Percentiles rank a stretch among this genome's conserved stretches.
Conservation (phyloP, 208 protist genomes). For the Angomonas ambiguus region DNA sequence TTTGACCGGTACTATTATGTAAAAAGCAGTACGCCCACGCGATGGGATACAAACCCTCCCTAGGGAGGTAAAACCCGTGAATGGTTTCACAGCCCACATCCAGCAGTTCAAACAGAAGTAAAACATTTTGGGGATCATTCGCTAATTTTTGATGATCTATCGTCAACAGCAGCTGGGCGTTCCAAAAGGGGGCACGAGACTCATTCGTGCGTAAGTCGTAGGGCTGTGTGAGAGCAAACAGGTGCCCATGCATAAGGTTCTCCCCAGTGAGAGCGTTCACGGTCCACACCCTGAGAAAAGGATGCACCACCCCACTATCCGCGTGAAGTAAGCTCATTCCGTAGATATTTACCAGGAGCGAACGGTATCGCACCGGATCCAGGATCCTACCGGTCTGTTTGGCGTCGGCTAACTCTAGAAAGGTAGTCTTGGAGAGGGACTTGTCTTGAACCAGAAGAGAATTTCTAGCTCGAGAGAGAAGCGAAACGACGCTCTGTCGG, state of each 20-base stretch:
- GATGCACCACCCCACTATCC: conserved; percentile 59
- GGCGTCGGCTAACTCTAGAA: neutral
- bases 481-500: neutral
- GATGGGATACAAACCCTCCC: conserved; percentile 54
- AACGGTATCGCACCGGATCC: neutral
- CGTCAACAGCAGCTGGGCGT: conserved; percentile 45
- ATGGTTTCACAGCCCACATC: conserved; percentile 67
- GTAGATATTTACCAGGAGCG: conserved; percentile 44
- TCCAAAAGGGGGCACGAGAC: conserved; percentile 68
- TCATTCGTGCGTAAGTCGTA: conserved; percentile 64
- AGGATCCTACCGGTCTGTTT: neutral
- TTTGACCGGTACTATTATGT: conserved; percentile 38
- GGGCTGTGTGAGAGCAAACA: conserved; percentile 63
- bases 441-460: neutral
- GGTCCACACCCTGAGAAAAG: conserved; percentile 80
- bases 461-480: neutral
- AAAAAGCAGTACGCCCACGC: conserved; percentile 82
- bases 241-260: conserved; percentile 30
- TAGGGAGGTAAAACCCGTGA: conserved; percentile 41
- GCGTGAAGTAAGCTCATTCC: conserved; percentile 75
- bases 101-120: conserved; percentile 81
- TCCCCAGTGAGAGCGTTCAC: conserved; percentile 55
- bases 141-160: conserved; percentile 19
- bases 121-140: conserved; percentile 15
- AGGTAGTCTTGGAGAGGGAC: neutral